Conservation (phyloP, 768 basidiomycete genomes). For the Mycena haematopus region DNA sequence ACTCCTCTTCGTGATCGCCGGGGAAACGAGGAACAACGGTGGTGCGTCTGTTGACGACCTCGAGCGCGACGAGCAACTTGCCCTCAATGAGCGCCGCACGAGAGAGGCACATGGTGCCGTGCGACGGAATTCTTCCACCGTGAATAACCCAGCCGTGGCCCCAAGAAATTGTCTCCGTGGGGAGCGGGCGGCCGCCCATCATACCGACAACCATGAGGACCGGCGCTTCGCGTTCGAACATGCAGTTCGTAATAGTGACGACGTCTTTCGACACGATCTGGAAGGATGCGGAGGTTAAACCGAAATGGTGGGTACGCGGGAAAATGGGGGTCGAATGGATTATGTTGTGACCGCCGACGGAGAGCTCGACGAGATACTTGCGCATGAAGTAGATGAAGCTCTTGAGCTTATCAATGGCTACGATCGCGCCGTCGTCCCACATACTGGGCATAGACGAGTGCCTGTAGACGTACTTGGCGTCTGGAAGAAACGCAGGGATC, state of each 20-base stretch:
- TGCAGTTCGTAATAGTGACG: constrained; percentile 11
- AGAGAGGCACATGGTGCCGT: constrained; percentile 24
- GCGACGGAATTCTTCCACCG: not conserved
- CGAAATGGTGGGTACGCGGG: not conserved
- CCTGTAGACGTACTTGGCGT: constrained; percentile 10
- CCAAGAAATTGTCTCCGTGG: constrained; percentile 1
- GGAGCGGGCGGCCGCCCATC: not conserved
- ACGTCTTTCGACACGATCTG: constrained; percentile 11
- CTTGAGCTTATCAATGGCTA: constrained; percentile 2
- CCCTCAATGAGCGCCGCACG: constrained; percentile 15
- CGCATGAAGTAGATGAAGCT: constrained; percentile 16
- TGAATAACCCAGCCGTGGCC: constrained; percentile 12
- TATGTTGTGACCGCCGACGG: constrained; percentile 8
- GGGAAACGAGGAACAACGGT: constrained; percentile 20
- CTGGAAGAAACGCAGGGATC: not conserved
- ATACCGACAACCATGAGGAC: constrained; percentile 17
- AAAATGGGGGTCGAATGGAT: constrained; percentile 22
- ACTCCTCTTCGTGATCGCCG: constrained; percentile 7
- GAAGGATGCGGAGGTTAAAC: constrained; percentile 16
- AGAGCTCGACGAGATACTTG: constrained; percentile 13
- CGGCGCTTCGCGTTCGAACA: constrained; percentile 7
- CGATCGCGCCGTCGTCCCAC: not conserved
- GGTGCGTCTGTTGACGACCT: constrained; percentile 10
- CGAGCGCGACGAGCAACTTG: constrained; percentile 7
- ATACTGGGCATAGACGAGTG: constrained; percentile 13